Conservation (phyloP, 202 grass and related monocot genomes). For the Bolboschoenoplectus hybrid region DNA sequence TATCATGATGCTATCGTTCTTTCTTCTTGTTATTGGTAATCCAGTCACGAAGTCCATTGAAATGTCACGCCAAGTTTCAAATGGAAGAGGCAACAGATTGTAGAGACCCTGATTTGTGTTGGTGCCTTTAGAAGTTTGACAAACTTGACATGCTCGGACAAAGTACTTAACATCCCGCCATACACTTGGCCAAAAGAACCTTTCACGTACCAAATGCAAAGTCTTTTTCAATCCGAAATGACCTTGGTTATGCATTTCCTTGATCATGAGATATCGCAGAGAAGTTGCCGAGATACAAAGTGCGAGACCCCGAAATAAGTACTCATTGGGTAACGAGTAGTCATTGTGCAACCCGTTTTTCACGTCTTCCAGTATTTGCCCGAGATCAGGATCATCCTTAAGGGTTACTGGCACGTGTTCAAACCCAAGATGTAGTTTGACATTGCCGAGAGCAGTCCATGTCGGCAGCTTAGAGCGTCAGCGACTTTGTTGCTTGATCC, state of each 20-base stretch:
- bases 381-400: neutral
- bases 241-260: neutral
- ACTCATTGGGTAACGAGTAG: neutral
- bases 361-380: neutral
- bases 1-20: no score
- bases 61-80: neutral
- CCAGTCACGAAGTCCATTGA: no score
- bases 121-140: neutral
- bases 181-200: neutral
- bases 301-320: neutral
- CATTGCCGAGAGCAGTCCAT: neutral
- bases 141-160: neutral
- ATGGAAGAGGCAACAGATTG: neutral
- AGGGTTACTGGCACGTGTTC: neutral
- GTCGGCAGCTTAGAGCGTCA: neutral
- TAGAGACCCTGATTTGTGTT: neutral
- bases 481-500: neutral
- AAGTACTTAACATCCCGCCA: neutral
- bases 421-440: slow-evolving; percentile 2
- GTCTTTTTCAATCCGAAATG: slow-evolving; percentile 2
- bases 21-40: no score
- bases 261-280: neutral
- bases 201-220: neutral
- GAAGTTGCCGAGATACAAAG: neutral
- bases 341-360: neutral